These are phyloP conservation scores for Polymyxa betae DNA, from an alignment of 208 protist species.

Conservation along the genomic window DNA sequence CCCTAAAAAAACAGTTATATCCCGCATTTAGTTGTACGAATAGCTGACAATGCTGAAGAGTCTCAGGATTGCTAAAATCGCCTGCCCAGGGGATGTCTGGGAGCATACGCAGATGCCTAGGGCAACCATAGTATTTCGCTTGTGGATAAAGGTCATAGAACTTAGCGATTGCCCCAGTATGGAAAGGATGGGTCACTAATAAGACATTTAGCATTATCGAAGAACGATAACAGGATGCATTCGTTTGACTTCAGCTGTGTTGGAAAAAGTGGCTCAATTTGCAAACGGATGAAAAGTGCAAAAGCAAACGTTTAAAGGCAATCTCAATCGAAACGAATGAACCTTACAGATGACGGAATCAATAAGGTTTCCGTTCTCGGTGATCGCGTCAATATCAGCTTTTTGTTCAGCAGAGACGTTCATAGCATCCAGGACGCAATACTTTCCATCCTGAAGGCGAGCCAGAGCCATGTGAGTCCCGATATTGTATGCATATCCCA, in stretches of 20 bases:
- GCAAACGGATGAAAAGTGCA: no score
- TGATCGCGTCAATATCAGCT: neutral
- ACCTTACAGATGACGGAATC: slow-evolving; percentile 50
- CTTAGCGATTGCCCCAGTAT: slow-evolving; percentile 4
- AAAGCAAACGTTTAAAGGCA: no score
- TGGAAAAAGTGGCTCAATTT: no score
- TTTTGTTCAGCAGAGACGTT: neutral
- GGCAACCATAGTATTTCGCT: slow-evolving; percentile 14
- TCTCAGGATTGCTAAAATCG: neutral
- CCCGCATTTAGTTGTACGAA: no score
- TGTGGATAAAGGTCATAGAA: slow-evolving; percentile 35
- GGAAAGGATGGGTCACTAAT: slow-evolving; percentile 54
- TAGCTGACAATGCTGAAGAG: no score
- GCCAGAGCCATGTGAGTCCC: slow-evolving; percentile 51
- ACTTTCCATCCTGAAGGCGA: neutral
- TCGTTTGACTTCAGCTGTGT: no score
- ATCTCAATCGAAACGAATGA: no score
- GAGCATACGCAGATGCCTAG: slow-evolving; percentile 35
- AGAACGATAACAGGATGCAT: no score
- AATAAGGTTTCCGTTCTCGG: slow-evolving; percentile 28
- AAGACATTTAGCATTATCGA: no score
- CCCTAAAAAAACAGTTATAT: neutral
- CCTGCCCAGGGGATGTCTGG: slow-evolving; percentile 50
- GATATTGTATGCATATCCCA: no score
- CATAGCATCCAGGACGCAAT: slow-evolving; percentile 29